Evolutionary conservation across 352 stramenopile genomes (phyloP).

Genomic region (Halophytophthora polymorphica): DNA sequence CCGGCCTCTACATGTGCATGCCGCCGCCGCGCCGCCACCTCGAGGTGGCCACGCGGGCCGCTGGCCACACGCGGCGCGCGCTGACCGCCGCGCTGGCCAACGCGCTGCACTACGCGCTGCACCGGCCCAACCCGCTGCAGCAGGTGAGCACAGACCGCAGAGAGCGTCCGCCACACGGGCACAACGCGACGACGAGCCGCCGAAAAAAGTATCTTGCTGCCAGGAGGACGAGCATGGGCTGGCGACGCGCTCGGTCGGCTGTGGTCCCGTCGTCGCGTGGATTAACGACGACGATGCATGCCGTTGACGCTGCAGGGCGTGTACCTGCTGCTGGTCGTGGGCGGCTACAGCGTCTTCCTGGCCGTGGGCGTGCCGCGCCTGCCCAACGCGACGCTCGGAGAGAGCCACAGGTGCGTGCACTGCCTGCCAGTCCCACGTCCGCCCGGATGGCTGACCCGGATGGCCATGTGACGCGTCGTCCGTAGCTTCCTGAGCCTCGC

Average conservation of each 20-base stretch:
- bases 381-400: constrained; percentile 34
- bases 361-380: constrained; percentile 37
- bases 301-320: constrained; percentile 34
- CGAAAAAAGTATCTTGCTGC: too few species aligned
- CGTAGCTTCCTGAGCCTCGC: constrained; percentile 32
- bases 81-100: constrained; percentile 24
- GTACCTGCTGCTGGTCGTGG: constrained; percentile 56
- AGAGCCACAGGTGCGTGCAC: constrained; percentile 32
- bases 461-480: background rate
- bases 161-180: background rate
- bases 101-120: constrained; percentile 23
- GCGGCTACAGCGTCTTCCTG: constrained; percentile 60
- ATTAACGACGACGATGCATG: constrained; percentile 4
- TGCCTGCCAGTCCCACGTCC: background rate
- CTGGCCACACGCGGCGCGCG: constrained; percentile 5
- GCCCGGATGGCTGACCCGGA: background rate
- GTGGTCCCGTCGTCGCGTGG: too few species aligned
- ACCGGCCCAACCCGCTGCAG: constrained; percentile 26
- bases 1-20: background rate
- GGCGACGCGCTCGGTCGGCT: too few species aligned
- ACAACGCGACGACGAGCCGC: too few species aligned
- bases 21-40: too few species aligned
- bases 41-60: background rate
- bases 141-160: constrained; percentile 8
- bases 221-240: too few species aligned